Conservation (phyloP, 2,329 filamentous ascomycete genomes). For the Emericellopsis cladophorae region DNA sequence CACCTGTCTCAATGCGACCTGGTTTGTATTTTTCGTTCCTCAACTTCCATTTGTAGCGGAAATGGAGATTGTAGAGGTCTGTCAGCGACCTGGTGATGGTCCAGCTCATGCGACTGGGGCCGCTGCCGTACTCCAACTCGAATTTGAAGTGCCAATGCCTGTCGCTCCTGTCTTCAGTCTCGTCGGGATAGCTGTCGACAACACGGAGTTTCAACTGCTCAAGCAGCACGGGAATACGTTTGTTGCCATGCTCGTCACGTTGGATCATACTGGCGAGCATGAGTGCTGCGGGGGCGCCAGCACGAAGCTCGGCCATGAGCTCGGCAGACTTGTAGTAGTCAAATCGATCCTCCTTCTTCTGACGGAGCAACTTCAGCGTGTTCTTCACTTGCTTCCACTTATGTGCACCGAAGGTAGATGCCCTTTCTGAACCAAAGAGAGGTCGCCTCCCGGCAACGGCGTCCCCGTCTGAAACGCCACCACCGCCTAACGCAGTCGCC, state of each 20-base stretch:
- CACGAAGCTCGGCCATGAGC: slow-evolving; percentile 86
- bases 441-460: slow-evolving; percentile 42
- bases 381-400: slow-evolving; percentile 92
- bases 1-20: slow-evolving; percentile 50
- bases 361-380: slow-evolving; percentile 65
- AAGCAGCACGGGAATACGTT: slow-evolving; percentile 83
- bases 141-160: slow-evolving; percentile 82
- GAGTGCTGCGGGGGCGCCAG: slow-evolving; percentile 82
- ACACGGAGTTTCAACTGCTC: slow-evolving; percentile 89
- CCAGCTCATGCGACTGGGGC: slow-evolving; percentile 94
- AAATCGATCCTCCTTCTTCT: slow-evolving; percentile 76
- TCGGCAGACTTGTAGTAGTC: slow-evolving; percentile 93
- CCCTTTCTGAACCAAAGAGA: slow-evolving; percentile 52
- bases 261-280: slow-evolving; percentile 98
- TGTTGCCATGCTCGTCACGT: slow-evolving; percentile 89
- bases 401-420: slow-evolving; percentile 62
- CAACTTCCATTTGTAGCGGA: slow-evolving; percentile 82
- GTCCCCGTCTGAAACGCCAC: slow-evolving; percentile 52
- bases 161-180: slow-evolving; percentile 42
- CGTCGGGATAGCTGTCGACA: slow-evolving; percentile 61
- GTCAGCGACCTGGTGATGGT: slow-evolving; percentile 74
- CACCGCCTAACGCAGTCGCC: slow-evolving; percentile 51
- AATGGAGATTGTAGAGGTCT: slow-evolving; percentile 86
- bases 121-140: slow-evolving; percentile 91
- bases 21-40: slow-evolving; percentile 75